phyloP scores from a whole-genome alignment of 2,329 filamentous ascomycete species.

The Diplodia corticola region DNA sequence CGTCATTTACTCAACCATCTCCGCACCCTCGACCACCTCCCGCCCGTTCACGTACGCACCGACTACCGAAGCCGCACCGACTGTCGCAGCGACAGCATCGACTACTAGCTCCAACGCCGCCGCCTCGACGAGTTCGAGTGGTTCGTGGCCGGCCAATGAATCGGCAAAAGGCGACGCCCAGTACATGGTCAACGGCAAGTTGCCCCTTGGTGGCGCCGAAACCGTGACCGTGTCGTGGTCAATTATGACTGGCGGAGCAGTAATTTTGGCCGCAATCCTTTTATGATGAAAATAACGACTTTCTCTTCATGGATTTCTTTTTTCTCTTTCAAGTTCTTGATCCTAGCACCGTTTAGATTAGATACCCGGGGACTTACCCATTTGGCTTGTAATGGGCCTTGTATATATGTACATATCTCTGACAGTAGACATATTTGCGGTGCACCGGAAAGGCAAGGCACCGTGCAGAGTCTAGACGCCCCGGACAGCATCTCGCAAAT shows the following conservation, averaged over 20 bases:
- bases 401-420: not conserved
- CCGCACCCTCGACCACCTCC: not conserved
- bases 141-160: not conserved
- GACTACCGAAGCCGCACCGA: not conserved
- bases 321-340: not conserved
- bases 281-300: not conserved
- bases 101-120: not conserved
- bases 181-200: slow-evolving; percentile 7
- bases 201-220: not conserved
- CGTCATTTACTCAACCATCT: not conserved
- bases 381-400: not conserved
- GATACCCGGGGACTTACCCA: slow-evolving; percentile 2
- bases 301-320: not conserved
- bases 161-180: not conserved
- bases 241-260: not conserved
- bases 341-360: not conserved
- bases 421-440: not conserved
- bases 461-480: not conserved
- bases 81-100: not conserved
- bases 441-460: not conserved
- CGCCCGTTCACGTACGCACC: slow-evolving; percentile 4
- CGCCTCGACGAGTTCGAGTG: not conserved
- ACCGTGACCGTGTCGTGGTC: not conserved
- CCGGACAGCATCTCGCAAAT: not conserved
- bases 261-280: not conserved